Evolutionary conservation across 805 yeast genomes (phyloP).

Genomic region (Kodamaea nitidulidarum): DNA sequence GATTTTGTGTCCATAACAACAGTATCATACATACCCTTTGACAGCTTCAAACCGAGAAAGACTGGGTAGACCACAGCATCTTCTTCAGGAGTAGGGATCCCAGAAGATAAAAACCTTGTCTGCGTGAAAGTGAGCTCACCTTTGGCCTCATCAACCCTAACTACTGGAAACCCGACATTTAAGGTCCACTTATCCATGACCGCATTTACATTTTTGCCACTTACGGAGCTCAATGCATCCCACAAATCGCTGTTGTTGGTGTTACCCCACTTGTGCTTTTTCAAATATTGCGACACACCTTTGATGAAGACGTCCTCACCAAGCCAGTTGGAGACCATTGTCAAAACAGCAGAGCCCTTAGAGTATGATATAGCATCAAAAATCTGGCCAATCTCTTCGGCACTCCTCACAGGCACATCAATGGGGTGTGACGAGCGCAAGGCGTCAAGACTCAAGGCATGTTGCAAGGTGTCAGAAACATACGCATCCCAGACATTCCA

Average conservation of each 20-base stretch:
- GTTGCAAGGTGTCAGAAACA: constrained; percentile 71
- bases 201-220: constrained; percentile 66
- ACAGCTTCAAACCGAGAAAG: constrained; percentile 57
- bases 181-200: constrained; percentile 82
- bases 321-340: constrained; percentile 76
- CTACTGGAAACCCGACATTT: constrained; percentile 72
- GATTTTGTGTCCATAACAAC: constrained; percentile 46
- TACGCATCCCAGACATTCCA: constrained; percentile 87
- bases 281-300: constrained; percentile 75
- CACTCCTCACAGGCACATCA: constrained; percentile 75
- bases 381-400: constrained; percentile 77
- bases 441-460: constrained; percentile 71
- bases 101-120: constrained; percentile 70
- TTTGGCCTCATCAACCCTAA: constrained; percentile 55
- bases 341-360: constrained; percentile 74
- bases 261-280: constrained; percentile 73
- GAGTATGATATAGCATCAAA: constrained; percentile 82
- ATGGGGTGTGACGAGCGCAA: constrained; percentile 82
- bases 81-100: constrained; percentile 72
- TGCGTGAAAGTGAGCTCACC: constrained; percentile 56
- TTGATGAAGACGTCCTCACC: constrained; percentile 73
- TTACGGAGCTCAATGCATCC: constrained; percentile 64
- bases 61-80: constrained; percentile 66
- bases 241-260: constrained; percentile 75
- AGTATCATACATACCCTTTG: constrained; percentile 56